phyloP scores from a whole-genome alignment of 2,329 filamentous ascomycete species.

The Orbilia oligospora region DNA sequence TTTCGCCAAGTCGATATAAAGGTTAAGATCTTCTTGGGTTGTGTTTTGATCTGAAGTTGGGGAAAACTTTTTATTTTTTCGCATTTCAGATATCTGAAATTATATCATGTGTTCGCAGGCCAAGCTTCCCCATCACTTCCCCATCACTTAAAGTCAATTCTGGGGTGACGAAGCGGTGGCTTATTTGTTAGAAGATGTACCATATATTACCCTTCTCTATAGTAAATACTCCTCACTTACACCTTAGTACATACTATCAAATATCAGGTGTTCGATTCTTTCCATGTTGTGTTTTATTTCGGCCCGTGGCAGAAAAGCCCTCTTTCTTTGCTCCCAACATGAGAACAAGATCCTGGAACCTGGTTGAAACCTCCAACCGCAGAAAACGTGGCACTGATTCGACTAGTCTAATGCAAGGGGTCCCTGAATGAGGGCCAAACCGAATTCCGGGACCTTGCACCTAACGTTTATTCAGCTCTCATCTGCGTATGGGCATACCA shows the following conservation, averaged over 20 bases:
- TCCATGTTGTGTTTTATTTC: conserved; percentile 17
- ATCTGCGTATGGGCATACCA: background rate
- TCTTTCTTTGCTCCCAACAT: background rate
- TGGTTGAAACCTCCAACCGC: conserved; percentile 20
- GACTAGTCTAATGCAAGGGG: conserved; percentile 26
- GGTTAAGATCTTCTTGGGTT: too few relatives aligned
- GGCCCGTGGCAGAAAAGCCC: conserved; percentile 1
- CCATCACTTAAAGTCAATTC: background rate
- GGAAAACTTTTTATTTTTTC: conserved; percentile 6
- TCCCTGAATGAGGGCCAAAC: conserved; percentile 17
- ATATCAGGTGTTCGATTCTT: background rate
- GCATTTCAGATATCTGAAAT: conserved; percentile 15
- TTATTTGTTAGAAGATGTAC: background rate
- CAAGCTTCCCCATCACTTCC: background rate
- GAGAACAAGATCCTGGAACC: conserved; percentile 1
- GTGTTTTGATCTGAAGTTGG: background rate
- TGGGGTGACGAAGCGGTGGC: background rate
- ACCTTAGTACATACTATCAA: too few relatives aligned
- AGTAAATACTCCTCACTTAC: background rate
- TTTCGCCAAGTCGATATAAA: conserved; percentile 25
- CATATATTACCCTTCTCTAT: background rate
- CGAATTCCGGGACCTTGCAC: conserved; percentile 15
- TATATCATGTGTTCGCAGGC: conserved; percentile 9
- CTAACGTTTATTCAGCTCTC: conserved; percentile 15
- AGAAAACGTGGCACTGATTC: conserved; percentile 25